Evolutionary conservation across 768 basidiomycete genomes (phyloP), one percentile per base, ranked within the genome.

Genomic region (Phylloporus arenicola): DNA sequence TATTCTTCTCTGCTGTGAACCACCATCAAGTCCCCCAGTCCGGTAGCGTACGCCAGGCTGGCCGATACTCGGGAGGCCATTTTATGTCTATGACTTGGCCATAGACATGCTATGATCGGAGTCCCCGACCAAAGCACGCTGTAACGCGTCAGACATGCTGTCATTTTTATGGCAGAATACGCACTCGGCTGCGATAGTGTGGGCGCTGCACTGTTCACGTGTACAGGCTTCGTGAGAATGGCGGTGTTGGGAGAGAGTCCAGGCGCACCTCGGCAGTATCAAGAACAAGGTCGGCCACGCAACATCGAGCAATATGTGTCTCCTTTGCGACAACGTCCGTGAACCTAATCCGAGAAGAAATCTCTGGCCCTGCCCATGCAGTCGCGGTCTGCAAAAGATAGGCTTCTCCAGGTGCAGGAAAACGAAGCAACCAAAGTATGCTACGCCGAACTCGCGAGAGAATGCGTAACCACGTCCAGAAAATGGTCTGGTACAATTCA

Each of bases 101-200:
- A 77, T 17, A 68, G 47, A 39, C 66, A 69, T n/a, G 77, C 76
- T 25, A 79, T 57, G 33, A 79, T 67, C 25, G 77, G 77, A 2
- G 78, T 79, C 9, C 78, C 76, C 0, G 75, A 68, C 78, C 77
- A 78, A 22, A 79, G 63, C 30, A 78, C 73, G 57, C 75, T 76
- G 57, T 34, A 25, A 12, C 11, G 14, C 6, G n/a, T 63, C 19
- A 63, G 52, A 43, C 16, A 40, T 9, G 39, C 4, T 0, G 3
- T 30, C 7, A 3, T 6, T 45, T 31, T 14, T n/a, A 42, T 12
- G 4, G 16, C 3, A 41, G 22, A 13, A 45, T 17, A 62, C 75
- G 47, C 47, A 77, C 75, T 79, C 77, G 12, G 73, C 71, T 12
- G 76, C 73, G 34, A 76, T 71, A 4, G 77, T 79, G 47, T 79